Percentiles rank a stretch among this genome's conserved stretches.
These are phyloP conservation scores for Hypoxylon perforatum DNA, from an alignment of 495 filamentous ascomycete species.

Conservation along the genomic window DNA sequence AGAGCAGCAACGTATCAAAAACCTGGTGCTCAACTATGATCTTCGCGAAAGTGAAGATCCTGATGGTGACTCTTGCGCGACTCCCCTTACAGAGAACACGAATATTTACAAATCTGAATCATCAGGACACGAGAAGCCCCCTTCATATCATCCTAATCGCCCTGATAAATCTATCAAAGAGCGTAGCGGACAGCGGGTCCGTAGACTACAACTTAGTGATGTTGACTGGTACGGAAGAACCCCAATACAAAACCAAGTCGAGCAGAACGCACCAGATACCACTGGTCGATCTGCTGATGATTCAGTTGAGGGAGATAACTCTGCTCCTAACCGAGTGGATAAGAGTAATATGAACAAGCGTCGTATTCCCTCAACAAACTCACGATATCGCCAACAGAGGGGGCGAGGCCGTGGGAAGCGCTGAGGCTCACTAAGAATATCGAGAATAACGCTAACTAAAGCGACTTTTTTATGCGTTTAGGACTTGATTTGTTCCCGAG, in stretches of 20 bases:
- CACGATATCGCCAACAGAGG: constrained; percentile 20
- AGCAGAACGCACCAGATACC: constrained; percentile 17
- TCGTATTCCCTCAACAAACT: constrained; percentile 28
- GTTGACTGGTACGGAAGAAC: constrained; percentile 86
- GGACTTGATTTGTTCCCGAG: constrained; percentile 35
- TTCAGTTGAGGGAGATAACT: constrained; percentile 17
- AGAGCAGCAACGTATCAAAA: constrained; percentile 98
- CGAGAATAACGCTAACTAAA: constrained; percentile 27
- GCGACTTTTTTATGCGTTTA: constrained; percentile 29
- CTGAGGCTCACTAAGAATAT: constrained; percentile 9
- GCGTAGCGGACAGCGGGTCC: constrained; percentile 81
- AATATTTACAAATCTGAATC: constrained; percentile 57
- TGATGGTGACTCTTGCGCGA: constrained; percentile 71
- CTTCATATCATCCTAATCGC: constrained; percentile 59
- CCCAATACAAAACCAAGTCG: constrained; percentile 31
- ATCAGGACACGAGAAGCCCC: constrained; percentile 60
- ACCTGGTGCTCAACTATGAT: constrained; percentile 95
- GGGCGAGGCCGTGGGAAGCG: constrained; percentile 21
- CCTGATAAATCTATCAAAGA: constrained; percentile 77
- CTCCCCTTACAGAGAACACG: constrained; percentile 48
- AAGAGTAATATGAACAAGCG: constrained; percentile 43
- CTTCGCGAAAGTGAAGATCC: constrained; percentile 79
- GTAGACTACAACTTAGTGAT: constrained; percentile 94
- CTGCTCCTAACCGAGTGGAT: constrained; percentile 30
- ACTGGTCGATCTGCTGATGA: constrained; percentile 9